Base-by-base conservation (phyloP, 1,139 yeast species). In the Magnusiomyces sp. region DNA sequence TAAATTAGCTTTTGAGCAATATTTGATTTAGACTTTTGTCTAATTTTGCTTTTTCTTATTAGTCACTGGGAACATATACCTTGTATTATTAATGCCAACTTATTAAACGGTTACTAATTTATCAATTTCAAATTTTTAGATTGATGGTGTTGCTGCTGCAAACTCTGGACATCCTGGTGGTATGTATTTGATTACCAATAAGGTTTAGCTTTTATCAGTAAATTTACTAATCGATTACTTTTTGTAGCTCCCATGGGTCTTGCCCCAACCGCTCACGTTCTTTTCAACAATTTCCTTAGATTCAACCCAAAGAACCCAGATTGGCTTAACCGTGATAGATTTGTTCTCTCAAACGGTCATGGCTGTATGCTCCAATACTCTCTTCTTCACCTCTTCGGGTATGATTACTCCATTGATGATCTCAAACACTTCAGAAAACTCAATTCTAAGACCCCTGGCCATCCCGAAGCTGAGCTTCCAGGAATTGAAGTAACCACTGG, bases 161-260 rank as follows among this genome's bases (percentile, higher is more conserved):
- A 86, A 92, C 73, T 84, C 96, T 55, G 99, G 99, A 61, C 99
- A 92, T 75, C 99, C 99, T 51, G 98, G 98, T 78, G 97, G 52
- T 50, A 58, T n/a, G 50, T 47, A 14, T 23, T 32, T 10, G 17
- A 4, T 20, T 10, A 23, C 19, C 36, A 33, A 16, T 10, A 27
- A 23, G 31, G 20, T 38, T 17, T 20, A 13, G 29, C 29, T 32
- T 17, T 10, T 45, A 13, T 38, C 41, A 23, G 29, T 20, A 31
- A n/a, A 31, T 44, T 41, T 19, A 38, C 16, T 33, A 11, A 41
- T 33, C 17, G 20, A 17, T 27, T 33, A 31, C 27, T 27, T 16
- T 17, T 45, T 9, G 17, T 53, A 64, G 54, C 99, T 51, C 98
- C 98, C 63, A 81, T 92, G 80, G 98, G 97, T 58, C 75, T 92